Evolutionary conservation across 1,284 basidiomycete species (phyloP).

Genomic region (Cutaneotrichosporon cutaneum): DNA sequence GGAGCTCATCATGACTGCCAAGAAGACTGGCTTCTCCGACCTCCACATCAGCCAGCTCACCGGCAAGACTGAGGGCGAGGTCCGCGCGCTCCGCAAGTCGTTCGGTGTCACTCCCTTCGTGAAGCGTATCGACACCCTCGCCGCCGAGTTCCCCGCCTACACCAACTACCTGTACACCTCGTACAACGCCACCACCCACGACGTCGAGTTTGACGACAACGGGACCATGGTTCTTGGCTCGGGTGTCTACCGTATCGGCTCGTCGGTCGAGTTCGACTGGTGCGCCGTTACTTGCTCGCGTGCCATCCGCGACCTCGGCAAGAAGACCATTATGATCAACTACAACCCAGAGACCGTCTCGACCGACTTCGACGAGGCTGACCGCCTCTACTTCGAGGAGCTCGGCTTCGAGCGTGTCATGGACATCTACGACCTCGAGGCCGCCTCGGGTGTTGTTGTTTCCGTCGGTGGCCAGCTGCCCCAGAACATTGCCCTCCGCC

Average conservation of each 20-base stretch:
- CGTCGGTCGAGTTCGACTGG: conserved; percentile 99
- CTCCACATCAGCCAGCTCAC: conserved; percentile 81
- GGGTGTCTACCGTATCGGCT: conserved; percentile 97
- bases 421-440: conserved; percentile 99
- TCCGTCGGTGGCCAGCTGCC: conserved; percentile 97
- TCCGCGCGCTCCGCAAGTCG: conserved; percentile 82
- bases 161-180: conserved; percentile 99
- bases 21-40: conserved; percentile 93
- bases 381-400: conserved; percentile 97
- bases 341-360: conserved; percentile 99
- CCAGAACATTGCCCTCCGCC: conserved; percentile 95
- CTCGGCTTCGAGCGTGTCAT: conserved; percentile 97
- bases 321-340: conserved; percentile 98
- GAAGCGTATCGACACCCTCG: conserved; percentile 98
- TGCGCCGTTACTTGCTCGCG: conserved; percentile 97
- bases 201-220: conserved; percentile 92
- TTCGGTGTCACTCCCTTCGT: conserved; percentile 92
- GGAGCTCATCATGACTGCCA: conserved; percentile 76
- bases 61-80: conserved; percentile 67
- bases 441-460: conserved; percentile 88
- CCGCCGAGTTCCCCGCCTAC: conserved; percentile 97
- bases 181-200: conserved; percentile 95
- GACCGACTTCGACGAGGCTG: conserved; percentile 99
- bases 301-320: conserved; percentile 84
- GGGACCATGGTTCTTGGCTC: conserved; percentile 99